Evolutionary conservation across 257 asterid species (phyloP).

Genomic region (Nicotiana noctiflora): DNA sequence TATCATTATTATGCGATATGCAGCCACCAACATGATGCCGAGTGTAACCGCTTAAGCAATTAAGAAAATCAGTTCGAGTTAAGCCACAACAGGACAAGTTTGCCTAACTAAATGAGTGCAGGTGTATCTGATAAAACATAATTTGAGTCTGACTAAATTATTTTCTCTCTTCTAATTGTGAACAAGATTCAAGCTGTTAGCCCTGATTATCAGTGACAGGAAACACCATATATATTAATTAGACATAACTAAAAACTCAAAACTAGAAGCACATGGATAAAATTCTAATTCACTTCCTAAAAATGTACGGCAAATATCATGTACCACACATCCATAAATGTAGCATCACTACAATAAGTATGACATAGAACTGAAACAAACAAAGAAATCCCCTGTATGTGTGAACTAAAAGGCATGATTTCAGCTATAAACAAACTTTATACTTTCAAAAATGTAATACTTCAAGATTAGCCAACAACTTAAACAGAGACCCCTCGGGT

Average conservation of each 20-base stretch:
- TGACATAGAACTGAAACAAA: not conserved
- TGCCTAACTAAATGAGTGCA: not conserved
- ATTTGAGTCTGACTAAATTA: not conserved
- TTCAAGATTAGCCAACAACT: not conserved
- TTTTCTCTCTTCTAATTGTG: not conserved
- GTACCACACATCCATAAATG: not conserved
- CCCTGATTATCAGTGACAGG: not conserved
- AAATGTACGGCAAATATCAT: not conserved
- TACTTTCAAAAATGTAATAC: not conserved
- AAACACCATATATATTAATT: not conserved
- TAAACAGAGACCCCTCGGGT: not conserved
- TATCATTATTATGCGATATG: not conserved
- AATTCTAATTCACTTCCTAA: not conserved
- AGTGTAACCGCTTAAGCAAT: not conserved
- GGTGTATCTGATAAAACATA: not conserved
- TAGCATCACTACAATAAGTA: not conserved
- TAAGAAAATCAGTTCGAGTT: not conserved
- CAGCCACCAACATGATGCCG: not conserved
- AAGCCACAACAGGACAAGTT: not conserved
- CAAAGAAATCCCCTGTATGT: not conserved
- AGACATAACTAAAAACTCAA: not conserved
- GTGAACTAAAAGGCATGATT: not conserved
- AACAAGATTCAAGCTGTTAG: not conserved
- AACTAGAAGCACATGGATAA: not conserved
- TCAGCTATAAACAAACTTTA: not conserved